These are phyloP conservation scores for Debaryomyces hansenii DNA, from an alignment of 805 yeast genomes.

Conservation along the genomic window DNA sequence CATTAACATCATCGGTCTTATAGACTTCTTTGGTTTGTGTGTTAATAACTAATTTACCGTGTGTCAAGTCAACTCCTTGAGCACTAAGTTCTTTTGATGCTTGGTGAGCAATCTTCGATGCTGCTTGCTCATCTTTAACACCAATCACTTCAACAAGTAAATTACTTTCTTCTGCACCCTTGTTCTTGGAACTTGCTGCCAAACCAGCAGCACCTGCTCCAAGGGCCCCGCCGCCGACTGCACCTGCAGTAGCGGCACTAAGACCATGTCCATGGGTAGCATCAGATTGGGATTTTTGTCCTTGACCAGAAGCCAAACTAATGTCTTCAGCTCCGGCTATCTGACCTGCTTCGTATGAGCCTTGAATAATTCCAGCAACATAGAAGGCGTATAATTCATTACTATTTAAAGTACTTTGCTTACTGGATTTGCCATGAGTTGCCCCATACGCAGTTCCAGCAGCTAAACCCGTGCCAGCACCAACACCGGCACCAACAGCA, in stretches of 20 bases:
- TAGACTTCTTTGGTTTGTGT: constrained; percentile 34
- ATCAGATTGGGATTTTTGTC: constrained; percentile 1
- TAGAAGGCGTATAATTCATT: constrained; percentile 8
- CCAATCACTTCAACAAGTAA: constrained; percentile 36
- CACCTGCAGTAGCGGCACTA: constrained; percentile 11
- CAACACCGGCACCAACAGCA: constrained; percentile 9
- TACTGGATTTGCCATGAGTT: constrained; percentile 1
- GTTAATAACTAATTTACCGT: constrained; percentile 34
- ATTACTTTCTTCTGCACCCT: constrained; percentile 4
- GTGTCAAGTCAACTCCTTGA: constrained; percentile 31
- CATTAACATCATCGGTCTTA: constrained; percentile 14
- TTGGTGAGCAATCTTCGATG: constrained; percentile 30
- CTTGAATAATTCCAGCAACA: constrained; percentile 14
- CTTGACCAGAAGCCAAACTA: neutral
- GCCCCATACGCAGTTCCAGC: constrained; percentile 5
- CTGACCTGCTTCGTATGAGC: constrained; percentile 17
- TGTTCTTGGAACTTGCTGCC: neutral
- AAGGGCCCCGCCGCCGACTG: neutral
- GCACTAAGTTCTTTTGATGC: constrained; percentile 29
- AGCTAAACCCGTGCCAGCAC: neutral
- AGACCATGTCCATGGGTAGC: constrained; percentile 4
- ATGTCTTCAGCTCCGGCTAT: neutral
- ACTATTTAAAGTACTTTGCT: neutral
- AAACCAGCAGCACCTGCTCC: constrained; percentile 1
- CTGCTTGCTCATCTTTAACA: constrained; percentile 26